Evolutionary conservation across 2,329 filamentous ascomycete genomes (phyloP), one percentile per base, ranked within the genome.

Genomic region (Trichoderma gracile): DNA sequence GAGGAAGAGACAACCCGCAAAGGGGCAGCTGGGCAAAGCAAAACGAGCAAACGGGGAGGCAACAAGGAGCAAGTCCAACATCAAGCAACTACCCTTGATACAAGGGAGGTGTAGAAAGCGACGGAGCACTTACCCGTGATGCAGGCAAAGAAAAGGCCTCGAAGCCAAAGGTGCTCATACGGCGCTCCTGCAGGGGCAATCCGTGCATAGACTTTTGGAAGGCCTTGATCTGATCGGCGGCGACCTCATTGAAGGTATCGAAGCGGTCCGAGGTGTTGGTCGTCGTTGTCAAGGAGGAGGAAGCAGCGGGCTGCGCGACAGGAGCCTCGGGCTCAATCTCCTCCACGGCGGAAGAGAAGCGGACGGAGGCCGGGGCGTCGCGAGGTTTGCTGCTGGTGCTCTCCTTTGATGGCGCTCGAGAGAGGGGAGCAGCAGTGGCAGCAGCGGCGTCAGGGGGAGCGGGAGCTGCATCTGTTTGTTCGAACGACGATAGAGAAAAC

Each of bases 121-220:
- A 25, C 19, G n/a, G 42, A 38, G 25, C 43, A 84, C 89, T 78
- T 87, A 94, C 92, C 78, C 91, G 86, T 52, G 92, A 94, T 38
- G 86, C 84, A 43, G 95, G 94, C 59, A 98, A 82, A 42, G 95
- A 98, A 68, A 97, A 88, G 40, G 94, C 89, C 75, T 97, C 93
- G 73, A 93, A 98, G 49, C 90, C 88, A 78, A 92, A 96, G 74
- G 93, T 91, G 74, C 90, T 90, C 81, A 96, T 86, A 68, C 93
- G 87, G 64, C 87, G 85, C 71, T 93, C 89, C 78, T 97, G 93
- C 67, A 97, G 83, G 70, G 89, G 87, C 53, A 88, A 84, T 67
- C 87, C 86, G 68, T 92, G 89, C 27, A 96, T 80, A 25, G 86
- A 88, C 70, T 87, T 86, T 57, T 90, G 88, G 67, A 97, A 80